phyloP scores from a whole-genome alignment of 495 filamentous ascomycete species.

The Trichoderma asperelloides region DNA sequence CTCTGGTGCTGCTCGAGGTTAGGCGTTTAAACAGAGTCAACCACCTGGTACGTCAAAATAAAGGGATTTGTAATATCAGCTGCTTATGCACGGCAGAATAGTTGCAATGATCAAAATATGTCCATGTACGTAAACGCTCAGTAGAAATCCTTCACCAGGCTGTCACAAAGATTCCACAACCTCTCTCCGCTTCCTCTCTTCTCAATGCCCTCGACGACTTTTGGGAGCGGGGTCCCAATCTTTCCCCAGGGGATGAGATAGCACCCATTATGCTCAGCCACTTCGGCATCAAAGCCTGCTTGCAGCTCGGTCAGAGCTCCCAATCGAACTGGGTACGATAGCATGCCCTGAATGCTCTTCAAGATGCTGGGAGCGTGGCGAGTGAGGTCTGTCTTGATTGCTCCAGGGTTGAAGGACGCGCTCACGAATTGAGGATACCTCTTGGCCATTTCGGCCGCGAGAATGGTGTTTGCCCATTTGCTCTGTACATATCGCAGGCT shows the following conservation, averaged over 20 bases:
- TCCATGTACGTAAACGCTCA: neutral
- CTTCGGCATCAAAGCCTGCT: neutral
- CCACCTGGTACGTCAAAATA: no score
- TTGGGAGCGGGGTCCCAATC: neutral
- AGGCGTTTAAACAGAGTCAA: no score
- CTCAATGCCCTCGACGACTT: neutral
- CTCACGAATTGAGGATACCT: constrained; percentile 25
- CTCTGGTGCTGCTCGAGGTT: no score
- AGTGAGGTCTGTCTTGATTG: constrained; percentile 24
- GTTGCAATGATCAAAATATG: no score
- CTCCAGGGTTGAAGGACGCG: constrained; percentile 34
- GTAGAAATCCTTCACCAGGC: neutral
- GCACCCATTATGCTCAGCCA: neutral
- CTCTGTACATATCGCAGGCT: constrained; percentile 28
- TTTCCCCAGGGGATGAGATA: neutral
- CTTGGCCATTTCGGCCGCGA: constrained; percentile 25
- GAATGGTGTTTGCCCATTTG: constrained; percentile 30
- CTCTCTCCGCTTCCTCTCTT: neutral
- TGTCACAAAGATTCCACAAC: neutral
- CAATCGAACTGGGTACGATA: neutral
- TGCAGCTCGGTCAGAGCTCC: neutral
- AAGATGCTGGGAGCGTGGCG: constrained; percentile 14
- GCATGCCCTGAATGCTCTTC: neutral
- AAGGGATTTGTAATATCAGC: no score
- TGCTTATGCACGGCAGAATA: no score